Conservation (phyloP, 2,329 filamentous ascomycete genomes). For the Xylaria polymorpha region DNA sequence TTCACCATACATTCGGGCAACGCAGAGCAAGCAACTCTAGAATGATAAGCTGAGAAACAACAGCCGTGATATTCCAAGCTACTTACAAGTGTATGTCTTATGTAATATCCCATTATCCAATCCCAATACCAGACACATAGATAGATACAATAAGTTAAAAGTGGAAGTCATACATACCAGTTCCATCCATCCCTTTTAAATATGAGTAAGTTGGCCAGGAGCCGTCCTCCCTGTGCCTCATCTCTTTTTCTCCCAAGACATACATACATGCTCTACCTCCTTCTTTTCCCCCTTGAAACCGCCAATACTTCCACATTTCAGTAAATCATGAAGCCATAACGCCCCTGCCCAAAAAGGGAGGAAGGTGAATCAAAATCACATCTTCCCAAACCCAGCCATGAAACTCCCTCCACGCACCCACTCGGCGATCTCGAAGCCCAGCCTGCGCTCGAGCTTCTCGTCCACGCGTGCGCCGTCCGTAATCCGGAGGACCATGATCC, state of each 20-base stretch:
- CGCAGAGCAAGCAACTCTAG: not conserved
- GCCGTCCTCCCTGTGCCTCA: not conserved
- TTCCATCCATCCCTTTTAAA: constrained; percentile 13
- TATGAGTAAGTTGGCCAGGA: not conserved
- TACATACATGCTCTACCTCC: not conserved
- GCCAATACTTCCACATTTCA: not conserved
- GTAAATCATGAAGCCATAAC: constrained; percentile 2
- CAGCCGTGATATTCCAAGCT: constrained; percentile 6
- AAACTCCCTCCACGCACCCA: constrained; percentile 71
- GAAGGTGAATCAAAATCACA: constrained; percentile 13
- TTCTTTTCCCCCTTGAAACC: not conserved
- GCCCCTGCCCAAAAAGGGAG: not conserved
- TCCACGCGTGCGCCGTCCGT: constrained; percentile 59
- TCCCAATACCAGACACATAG: constrained; percentile 15
- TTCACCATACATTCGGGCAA: not conserved
- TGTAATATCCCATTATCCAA: constrained; percentile 24
- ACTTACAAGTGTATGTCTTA: constrained; percentile 29
- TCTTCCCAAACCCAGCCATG: constrained; percentile 44
- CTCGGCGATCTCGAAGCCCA: constrained; percentile 90
- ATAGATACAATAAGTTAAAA: constrained; percentile 25
- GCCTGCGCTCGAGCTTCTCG: constrained; percentile 76
- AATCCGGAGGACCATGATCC: constrained; percentile 66
- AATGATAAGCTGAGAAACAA: not conserved
- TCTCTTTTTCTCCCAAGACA: constrained; percentile 6
- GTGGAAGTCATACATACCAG: constrained; percentile 7